Percentiles rank a stretch among this genome's conserved stretches.
Evolutionary conservation across 306 rosid genomes (phyloP).

Genomic region (Prunus armeniaca): DNA sequence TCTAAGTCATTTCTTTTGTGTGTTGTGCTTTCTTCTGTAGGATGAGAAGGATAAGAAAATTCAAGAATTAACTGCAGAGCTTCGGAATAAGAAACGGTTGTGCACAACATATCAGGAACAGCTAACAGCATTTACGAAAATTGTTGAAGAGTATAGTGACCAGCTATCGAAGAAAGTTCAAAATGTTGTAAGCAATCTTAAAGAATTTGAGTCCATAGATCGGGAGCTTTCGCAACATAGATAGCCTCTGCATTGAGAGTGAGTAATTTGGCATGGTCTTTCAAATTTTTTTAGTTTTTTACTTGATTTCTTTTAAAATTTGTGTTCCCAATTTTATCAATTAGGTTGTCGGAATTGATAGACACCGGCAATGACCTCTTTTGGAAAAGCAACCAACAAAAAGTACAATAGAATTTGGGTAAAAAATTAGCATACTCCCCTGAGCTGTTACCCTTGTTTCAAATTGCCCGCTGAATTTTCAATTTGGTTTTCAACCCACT

Average conservation of each 20-base stretch:
- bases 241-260: slow-evolving; percentile 41
- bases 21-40: slow-evolving; percentile 33
- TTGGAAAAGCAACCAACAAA: not conserved
- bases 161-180: slow-evolving; percentile 64
- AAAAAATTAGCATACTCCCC: too few relatives aligned
- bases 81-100: slow-evolving; percentile 80
- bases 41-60: slow-evolving; percentile 92
- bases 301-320: not conserved
- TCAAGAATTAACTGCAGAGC: slow-evolving; percentile 83
- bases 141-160: slow-evolving; percentile 79
- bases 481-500: too few relatives aligned
- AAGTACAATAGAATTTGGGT: not conserved
- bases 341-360: not conserved
- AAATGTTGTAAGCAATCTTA: slow-evolving; percentile 65
- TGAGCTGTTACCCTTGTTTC: too few relatives aligned
- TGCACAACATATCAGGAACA: slow-evolving; percentile 81
- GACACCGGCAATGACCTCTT: not conserved
- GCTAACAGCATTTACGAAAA: slow-evolving; percentile 58
- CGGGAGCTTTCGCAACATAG: slow-evolving; percentile 51
- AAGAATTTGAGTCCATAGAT: slow-evolving; percentile 70
- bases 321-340: not conserved
- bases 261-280: slow-evolving; percentile 28
- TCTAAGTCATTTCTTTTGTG: slow-evolving; percentile 6
- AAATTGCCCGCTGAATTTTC: too few relatives aligned
- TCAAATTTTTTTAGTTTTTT: not conserved